Evolutionary conservation across 139 green algal species (phyloP).

Genomic region (Micromonas commoda): DNA sequence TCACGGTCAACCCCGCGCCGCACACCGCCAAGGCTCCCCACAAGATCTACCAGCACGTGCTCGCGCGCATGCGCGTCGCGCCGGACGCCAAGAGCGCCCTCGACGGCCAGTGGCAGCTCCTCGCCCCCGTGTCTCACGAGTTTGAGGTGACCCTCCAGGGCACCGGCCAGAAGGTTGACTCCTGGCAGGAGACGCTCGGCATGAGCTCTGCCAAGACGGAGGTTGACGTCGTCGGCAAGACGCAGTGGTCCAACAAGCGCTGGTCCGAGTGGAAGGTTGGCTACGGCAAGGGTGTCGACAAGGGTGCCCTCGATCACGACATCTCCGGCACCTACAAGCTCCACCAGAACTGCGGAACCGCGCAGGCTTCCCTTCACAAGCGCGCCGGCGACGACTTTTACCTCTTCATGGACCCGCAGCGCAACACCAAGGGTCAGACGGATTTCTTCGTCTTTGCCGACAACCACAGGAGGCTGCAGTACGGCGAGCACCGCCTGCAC

Average conservation of each 20-base stretch:
- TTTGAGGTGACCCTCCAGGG: conserved; percentile 1
- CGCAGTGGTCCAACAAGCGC: conserved; percentile 14
- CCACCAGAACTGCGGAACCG: conserved; percentile 23
- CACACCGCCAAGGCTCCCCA: background rate
- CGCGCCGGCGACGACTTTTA: background rate
- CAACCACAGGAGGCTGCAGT: conserved; percentile 24
- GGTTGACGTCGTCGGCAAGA: background rate
- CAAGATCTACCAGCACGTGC: background rate
- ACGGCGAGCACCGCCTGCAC: conserved; percentile 16
- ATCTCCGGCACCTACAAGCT: conserved; percentile 20
- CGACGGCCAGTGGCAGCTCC: conserved; percentile 26
- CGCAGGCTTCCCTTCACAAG: conserved; percentile 21
- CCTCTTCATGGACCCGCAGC: conserved; percentile 28
- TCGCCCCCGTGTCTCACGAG: background rate
- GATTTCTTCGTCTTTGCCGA: conserved; percentile 31
- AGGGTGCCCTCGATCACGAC: conserved; percentile 17
- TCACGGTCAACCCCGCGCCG: conserved; percentile 12
- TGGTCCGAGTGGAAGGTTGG: background rate
- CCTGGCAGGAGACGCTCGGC: conserved; percentile 26
- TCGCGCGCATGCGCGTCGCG: conserved; percentile 9
- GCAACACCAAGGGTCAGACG: background rate
- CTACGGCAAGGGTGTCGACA: background rate
- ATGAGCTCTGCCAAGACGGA: background rate
- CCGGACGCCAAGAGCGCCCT: conserved; percentile 4
- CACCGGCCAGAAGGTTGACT: conserved; percentile 4